Evolutionary conservation across 768 basidiomycete genomes (phyloP), one percentile per base, ranked within the genome.

Genomic region (Amanita inopinata): DNA sequence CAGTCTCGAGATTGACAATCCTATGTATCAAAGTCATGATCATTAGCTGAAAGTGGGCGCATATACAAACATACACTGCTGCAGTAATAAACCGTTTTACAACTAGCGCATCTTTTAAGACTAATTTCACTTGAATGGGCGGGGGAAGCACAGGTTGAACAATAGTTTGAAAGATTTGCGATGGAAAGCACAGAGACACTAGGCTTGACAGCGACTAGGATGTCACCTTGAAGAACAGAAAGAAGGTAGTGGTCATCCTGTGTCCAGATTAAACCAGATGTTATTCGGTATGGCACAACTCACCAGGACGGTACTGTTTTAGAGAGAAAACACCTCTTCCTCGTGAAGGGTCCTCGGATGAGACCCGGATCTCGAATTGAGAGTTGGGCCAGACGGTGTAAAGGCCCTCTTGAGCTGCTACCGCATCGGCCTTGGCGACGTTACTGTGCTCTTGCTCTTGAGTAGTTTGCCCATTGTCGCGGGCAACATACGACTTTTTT

Each of bases 1-100:
- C 89, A 91, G 50, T 88, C 89, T 20, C 58, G 55, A 30, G 62
- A 76, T 63, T 90, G 87, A 53, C 88, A 91, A 28, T 56, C 56
- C 80, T 87, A 51, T 5, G 22, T 5, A 46, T 6, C 31, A 12
- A 25, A 19, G 32, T 51, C 28, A 25, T 18, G 3, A n/a, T 24
- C 3, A 48, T 45, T 17, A 24, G 18, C 42, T 20, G 36, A 5
- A 32, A 49, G 31, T 15, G n/a, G 33, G 15, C 37, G n/a, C 28
- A 1, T 14, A 45, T 30, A 38, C 19, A 46, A 12, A 61, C 80
- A 27, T 54, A 90, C 87, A 11, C 65, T 48, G 41, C 80, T 72
- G 55, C 94, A 97, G 53, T 97, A 98, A 53, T 74, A 70, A 1
- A 87, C 55, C 0, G 64, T 61, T 37, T 72, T 73, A 56, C 94